Evolutionary conservation across 2,329 filamentous ascomycete species (phyloP).

Genomic region (Cercospora berteroae): DNA sequence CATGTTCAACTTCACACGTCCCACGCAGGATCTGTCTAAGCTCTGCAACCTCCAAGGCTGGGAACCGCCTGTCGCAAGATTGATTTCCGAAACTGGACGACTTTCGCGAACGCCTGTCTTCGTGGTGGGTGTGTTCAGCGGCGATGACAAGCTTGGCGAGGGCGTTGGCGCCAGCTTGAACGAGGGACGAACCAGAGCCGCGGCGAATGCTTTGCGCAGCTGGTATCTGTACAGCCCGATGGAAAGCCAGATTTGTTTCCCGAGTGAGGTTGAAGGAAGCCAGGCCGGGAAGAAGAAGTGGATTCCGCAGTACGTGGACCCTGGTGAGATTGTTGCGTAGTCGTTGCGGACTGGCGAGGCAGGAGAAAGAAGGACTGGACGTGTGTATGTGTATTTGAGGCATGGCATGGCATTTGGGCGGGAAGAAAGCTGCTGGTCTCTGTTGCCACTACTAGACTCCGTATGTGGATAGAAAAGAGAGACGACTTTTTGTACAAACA

Average conservation of each 20-base stretch:
- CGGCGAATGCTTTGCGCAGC: slow-evolving; percentile 80
- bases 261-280: slow-evolving; percentile 45
- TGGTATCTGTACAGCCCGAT: slow-evolving; percentile 95
- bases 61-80: slow-evolving; percentile 77
- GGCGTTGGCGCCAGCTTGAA: slow-evolving; percentile 76
- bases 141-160: slow-evolving; percentile 86
- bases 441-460: neutral
- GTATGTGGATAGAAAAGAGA: neutral
- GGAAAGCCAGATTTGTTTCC: slow-evolving; percentile 50
- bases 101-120: slow-evolving; percentile 82
- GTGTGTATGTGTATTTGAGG: neutral
- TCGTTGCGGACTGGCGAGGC: neutral
- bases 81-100: slow-evolving; percentile 88
- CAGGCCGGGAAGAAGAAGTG: slow-evolving; percentile 39
- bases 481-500: neutral
- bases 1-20: slow-evolving; percentile 81
- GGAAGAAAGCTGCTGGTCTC: neutral
- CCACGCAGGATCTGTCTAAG: slow-evolving; percentile 76
- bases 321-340: slow-evolving; percentile 53
- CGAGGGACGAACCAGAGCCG: slow-evolving; percentile 73
- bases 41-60: slow-evolving; percentile 89
- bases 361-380: neutral
- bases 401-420: neutral
- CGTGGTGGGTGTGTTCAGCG: slow-evolving; percentile 91
- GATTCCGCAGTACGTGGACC: slow-evolving; percentile 57